These are phyloP conservation scores for Lachnellula occidentalis DNA, from an alignment of 2,329 filamentous ascomycete genomes.

Conservation along the genomic window DNA sequence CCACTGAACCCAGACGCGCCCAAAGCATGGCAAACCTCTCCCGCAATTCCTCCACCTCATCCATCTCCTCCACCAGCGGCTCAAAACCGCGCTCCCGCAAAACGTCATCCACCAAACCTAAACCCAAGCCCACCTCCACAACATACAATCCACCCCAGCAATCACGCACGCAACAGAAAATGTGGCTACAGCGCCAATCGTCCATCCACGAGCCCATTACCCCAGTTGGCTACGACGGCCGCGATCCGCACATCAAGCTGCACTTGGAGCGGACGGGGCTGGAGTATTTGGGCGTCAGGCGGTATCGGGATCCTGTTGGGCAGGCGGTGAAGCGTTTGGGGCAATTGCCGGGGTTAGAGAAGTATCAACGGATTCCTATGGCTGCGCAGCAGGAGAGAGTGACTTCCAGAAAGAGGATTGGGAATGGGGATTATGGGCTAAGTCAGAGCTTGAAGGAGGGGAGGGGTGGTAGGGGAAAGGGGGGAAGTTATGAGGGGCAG, in stretches of 20 bases:
- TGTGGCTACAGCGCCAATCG: conserved; percentile 68
- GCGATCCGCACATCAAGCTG: conserved; percentile 59
- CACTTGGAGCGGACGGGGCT: conserved; percentile 65
- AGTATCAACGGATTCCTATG: conserved; percentile 43
- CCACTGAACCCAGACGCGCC: conserved; percentile 27
- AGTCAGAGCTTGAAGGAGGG: conserved; percentile 38
- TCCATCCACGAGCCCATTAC: conserved; percentile 62
- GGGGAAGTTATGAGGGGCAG: conserved; percentile 18
- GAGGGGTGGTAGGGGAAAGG: neutral
- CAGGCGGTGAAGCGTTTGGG: conserved; percentile 53
- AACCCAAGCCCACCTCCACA: conserved; percentile 14
- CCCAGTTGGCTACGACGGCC: conserved; percentile 50
- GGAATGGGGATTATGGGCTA: conserved; percentile 21
- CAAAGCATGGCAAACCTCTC: conserved; percentile 29
- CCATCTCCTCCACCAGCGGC: conserved; percentile 34
- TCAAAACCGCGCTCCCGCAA: conserved; percentile 36
- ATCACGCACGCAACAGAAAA: conserved; percentile 69
- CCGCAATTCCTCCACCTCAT: conserved; percentile 10
- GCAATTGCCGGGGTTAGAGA: conserved; percentile 47
- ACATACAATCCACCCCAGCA: conserved; percentile 36
- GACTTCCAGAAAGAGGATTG: conserved; percentile 22
- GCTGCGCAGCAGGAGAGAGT: conserved; percentile 30
- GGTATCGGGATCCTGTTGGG: conserved; percentile 65
- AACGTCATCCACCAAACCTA: conserved; percentile 36
- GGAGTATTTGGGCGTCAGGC: conserved; percentile 68